Base-by-base conservation (phyloP, 2,329 filamentous ascomycete species). In the Metarhizium guizhouense region DNA sequence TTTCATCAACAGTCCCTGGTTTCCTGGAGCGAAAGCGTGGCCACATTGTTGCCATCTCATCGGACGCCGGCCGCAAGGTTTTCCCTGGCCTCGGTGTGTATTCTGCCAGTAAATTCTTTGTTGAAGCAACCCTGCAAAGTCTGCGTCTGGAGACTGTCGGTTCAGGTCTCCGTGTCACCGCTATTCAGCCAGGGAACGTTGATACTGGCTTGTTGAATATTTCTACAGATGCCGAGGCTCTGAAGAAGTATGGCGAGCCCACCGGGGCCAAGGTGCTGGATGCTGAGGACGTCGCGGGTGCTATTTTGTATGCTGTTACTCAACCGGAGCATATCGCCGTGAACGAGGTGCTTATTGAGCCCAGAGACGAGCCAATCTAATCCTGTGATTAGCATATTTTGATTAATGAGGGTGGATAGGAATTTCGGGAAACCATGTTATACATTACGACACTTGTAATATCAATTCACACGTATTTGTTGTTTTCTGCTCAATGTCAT, bases 31-130 rank as follows among this genome's bases (percentile, higher is more conserved):
- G 87, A 18, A 83, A 85, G 53, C 72, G 70, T 30, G 87, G 87
- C 3, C 88, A 92, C 70, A 81, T 93, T 59, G 86, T 93, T 4
- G 86, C 87, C 62, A 90, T 93, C 62, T 91, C 88, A 0, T 92
- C 88, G 0, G 88, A 92, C 60, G 88, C 88, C 1, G 88, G 88
- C 0, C 83, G 88, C 55, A 91, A 91, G 68, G 86, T 90, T 7
- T 92, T 92, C 73, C 87, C 88, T 0, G 88, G 88, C 0, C 73
- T 92, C 13, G 88, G 88, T 53, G 88, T 93, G 40, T 93, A 93
- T 76, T 90, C 86, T 0, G 88, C 86, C 30, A 87, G 82, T 70
- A 93, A 93, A 68, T 90, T 92, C 78, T 93, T 93, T 66, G 87
- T 93, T 54, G 88, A 93, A 68, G 88, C 87, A 1, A 88, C 87